Evolutionary conservation across 2,329 filamentous ascomycete species (phyloP).

Genomic region (Arthrobotrys sphaeroides): DNA sequence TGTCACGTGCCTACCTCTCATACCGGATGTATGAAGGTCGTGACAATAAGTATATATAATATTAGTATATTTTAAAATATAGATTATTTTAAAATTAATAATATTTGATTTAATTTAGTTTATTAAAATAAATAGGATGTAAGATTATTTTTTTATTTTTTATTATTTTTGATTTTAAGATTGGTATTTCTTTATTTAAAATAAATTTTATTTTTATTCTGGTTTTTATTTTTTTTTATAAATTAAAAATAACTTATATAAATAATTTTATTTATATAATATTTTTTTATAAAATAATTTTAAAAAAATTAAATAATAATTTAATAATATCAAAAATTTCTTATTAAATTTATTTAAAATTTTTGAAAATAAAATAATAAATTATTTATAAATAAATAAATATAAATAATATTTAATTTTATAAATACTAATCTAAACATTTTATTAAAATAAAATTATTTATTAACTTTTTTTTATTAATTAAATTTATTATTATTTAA

Average conservation of each 20-base stretch:
- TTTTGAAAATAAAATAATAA: background rate
- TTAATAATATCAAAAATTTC: background rate
- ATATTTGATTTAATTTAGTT: conserved; percentile 2
- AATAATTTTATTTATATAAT: background rate
- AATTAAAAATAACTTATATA: background rate
- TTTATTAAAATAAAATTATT: too few species aligned
- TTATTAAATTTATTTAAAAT: background rate
- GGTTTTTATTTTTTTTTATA: background rate
- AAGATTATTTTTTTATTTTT: background rate
- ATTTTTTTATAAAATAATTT: background rate
- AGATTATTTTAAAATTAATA: background rate
- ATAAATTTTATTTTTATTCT: background rate
- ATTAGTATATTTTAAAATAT: conserved; percentile 6
- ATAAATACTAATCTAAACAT: too few species aligned
- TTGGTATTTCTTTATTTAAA: background rate
- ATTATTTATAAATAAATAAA: too few species aligned
- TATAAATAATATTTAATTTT: too few species aligned
- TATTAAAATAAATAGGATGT: too few species aligned
- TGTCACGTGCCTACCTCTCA: too few species aligned
- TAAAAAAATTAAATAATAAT: too few species aligned
- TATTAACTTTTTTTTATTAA: too few species aligned
- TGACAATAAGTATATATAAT: background rate
- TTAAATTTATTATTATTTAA: too few species aligned
- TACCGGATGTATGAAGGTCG: too few species aligned
- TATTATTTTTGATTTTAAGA: background rate